phyloP scores from a whole-genome alignment of 164 flowering plant genomes.

The Aristolochia contorta region DNA sequence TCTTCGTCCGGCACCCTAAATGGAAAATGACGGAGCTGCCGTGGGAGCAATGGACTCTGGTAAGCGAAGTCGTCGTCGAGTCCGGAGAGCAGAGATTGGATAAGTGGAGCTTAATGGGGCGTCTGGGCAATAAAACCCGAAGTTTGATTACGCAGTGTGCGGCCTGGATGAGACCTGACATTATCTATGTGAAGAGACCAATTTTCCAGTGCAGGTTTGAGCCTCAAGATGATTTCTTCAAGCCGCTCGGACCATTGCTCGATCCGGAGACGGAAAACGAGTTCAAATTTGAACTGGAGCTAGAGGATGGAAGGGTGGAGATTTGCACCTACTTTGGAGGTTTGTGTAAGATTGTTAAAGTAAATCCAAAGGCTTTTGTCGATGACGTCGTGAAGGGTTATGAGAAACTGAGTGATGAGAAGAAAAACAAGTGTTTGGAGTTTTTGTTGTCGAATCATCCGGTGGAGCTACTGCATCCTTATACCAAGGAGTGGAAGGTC shows the following conservation, averaged over 20 bases:
- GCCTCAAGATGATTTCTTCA: slow-evolving; percentile 73
- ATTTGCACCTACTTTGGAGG: slow-evolving; percentile 81
- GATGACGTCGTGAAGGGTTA: slow-evolving; percentile 93
- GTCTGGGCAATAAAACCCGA: slow-evolving; percentile 70
- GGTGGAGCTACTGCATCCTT: slow-evolving; percentile 66
- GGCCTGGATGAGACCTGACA: slow-evolving; percentile 95
- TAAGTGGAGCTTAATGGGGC: slow-evolving; percentile 89
- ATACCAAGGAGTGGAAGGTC: slow-evolving; percentile 89
- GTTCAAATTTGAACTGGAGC: slow-evolving; percentile 50
- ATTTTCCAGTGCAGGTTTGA: slow-evolving; percentile 91
- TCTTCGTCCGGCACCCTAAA: slow-evolving; percentile 79
- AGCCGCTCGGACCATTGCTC: slow-evolving; percentile 48
- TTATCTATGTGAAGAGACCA: slow-evolving; percentile 78
- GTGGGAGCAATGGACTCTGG: slow-evolving; percentile 94
- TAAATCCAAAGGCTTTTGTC: slow-evolving; percentile 74
- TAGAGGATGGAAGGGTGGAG: slow-evolving; percentile 66
- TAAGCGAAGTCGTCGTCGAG: slow-evolving; percentile 62
- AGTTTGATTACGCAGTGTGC: slow-evolving; percentile 71
- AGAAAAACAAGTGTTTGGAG: slow-evolving; percentile 65
- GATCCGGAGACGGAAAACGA: slow-evolving; percentile 66
- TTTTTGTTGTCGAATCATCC: slow-evolving; percentile 82
- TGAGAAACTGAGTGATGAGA: slow-evolving; percentile 80
- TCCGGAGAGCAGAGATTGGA: slow-evolving; percentile 59
- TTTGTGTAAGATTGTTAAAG: slow-evolving; percentile 82
- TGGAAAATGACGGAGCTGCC: slow-evolving; percentile 74